Conservation (phyloP, 352 stramenopile species). For the Globisporangium sylvaticum region DNA sequence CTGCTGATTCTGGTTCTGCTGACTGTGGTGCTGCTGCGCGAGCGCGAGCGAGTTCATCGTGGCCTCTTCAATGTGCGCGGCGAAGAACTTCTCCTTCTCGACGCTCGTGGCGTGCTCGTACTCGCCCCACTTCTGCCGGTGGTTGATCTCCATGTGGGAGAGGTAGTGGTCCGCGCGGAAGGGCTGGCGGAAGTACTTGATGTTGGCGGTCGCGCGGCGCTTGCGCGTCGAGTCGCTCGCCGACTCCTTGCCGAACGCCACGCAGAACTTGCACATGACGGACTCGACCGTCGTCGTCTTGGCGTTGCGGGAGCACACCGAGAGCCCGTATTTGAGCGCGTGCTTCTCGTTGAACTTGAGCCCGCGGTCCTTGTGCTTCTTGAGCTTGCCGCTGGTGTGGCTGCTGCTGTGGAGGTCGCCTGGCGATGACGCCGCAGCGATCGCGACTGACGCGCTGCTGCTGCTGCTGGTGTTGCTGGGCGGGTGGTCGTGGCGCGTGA, state of each 20-base stretch:
- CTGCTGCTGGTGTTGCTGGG: conserved; percentile 19
- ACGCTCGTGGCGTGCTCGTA: conserved; percentile 46
- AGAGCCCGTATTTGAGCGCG: conserved; percentile 64
- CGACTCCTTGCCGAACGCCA: conserved; percentile 65
- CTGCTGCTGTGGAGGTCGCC: background rate
- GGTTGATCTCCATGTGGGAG: conserved; percentile 66
- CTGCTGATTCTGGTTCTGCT: conserved; percentile 8
- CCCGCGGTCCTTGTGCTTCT: conserved; percentile 59
- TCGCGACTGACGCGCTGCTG: background rate
- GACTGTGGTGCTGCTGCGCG: conserved; percentile 21
- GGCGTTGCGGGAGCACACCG: conserved; percentile 54
- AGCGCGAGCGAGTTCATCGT: conserved; percentile 27
- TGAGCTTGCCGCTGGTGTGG: conserved; percentile 19
- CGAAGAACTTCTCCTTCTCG: conserved; percentile 63
- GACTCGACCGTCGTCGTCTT: conserved; percentile 47
- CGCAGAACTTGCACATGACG: conserved; percentile 78
- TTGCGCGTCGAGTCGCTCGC: conserved; percentile 47
- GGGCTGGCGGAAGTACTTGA: conserved; percentile 69
- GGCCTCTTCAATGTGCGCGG: conserved; percentile 29
- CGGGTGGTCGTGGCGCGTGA: conserved; percentile 13
- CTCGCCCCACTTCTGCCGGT: conserved; percentile 57
- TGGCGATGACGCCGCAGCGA: background rate
- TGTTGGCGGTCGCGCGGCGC: conserved; percentile 57
- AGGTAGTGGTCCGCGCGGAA: conserved; percentile 70
- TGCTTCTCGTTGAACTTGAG: conserved; percentile 69